Percentiles rank a stretch among this genome's conserved stretches.
Evolutionary conservation across 116 monocot genomes (phyloP).

Genomic region (Papilionanthe hybrid): DNA sequence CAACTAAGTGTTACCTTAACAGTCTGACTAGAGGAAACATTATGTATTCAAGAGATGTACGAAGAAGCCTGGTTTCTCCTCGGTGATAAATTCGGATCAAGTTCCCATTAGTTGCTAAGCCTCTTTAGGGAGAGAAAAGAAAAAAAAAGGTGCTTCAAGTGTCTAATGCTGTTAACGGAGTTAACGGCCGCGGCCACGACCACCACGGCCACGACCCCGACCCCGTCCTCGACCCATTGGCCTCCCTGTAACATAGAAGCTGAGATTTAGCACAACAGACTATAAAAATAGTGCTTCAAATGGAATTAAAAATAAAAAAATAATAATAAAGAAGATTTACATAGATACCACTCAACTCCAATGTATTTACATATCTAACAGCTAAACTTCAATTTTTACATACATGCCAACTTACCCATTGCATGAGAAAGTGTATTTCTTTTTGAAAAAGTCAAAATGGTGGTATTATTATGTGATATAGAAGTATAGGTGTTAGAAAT

Average conservation of each 20-base stretch:
- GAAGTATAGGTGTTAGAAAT: too few species aligned
- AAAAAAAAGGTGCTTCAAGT: too few species aligned
- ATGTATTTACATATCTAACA: too few species aligned
- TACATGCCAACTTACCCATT: too few species aligned
- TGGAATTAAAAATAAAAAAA: too few species aligned
- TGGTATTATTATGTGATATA: too few species aligned
- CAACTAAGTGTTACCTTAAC: not conserved
- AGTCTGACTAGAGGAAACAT: not conserved
- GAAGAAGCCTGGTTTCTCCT: not conserved
- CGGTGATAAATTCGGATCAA: not conserved
- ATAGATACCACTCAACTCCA: too few species aligned
- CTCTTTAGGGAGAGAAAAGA: too few species aligned
- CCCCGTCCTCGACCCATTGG: slow-evolving; percentile 81
- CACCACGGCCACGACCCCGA: slow-evolving; percentile 79
- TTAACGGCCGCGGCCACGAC: slow-evolving; percentile 23
- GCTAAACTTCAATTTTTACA: too few species aligned
- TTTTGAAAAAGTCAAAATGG: too few species aligned
- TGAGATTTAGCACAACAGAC: not conserved
- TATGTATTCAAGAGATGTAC: not conserved
- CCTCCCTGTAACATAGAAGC: slow-evolving; percentile 41
- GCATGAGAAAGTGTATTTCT: too few species aligned
- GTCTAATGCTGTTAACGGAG: not conserved
- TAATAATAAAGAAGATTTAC: too few species aligned
- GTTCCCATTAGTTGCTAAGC: not conserved
- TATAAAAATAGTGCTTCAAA: not conserved